Evolutionary conservation across 768 basidiomycete genomes (phyloP).

Genomic region (Cytidiella melzeri): DNA sequence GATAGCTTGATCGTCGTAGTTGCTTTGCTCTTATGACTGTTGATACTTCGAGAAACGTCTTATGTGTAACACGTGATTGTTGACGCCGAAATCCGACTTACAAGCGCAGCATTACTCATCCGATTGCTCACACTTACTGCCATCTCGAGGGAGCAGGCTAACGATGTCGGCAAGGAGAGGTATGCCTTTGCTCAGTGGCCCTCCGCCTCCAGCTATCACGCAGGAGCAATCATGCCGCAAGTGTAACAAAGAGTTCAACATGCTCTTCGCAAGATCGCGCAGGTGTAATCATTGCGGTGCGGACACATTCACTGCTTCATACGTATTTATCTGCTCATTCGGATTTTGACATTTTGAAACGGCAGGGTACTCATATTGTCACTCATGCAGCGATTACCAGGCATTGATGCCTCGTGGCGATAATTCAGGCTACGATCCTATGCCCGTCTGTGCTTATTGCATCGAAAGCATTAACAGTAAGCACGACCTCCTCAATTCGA

Average conservation of each 20-base stretch:
- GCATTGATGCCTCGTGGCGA: constrained; percentile 62
- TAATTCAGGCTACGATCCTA: constrained; percentile 50
- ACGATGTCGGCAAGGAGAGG: constrained; percentile 29
- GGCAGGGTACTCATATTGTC: constrained; percentile 66
- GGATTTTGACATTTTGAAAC: constrained; percentile 8
- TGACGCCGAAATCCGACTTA: no score
- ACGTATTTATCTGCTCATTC: neutral
- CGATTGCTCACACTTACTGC: no score
- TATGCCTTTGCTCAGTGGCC: constrained; percentile 68
- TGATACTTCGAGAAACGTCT: no score
- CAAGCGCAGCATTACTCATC: no score
- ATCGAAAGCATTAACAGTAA: constrained; percentile 63
- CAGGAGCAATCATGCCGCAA: constrained; percentile 49
- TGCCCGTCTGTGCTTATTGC: constrained; percentile 68
- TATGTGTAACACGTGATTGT: no score
- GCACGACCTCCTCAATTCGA: no score
- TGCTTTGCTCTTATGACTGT: no score
- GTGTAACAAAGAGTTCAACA: constrained; percentile 68
- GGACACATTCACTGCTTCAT: constrained; percentile 14
- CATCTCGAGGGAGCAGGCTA: neutral
- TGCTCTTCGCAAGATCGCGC: constrained; percentile 56
- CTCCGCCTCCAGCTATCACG: constrained; percentile 31
- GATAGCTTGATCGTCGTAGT: no score
- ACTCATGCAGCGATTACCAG: constrained; percentile 68
- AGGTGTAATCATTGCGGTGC: constrained; percentile 74